These are phyloP conservation scores for Wilcoxina mikolae DNA, from an alignment of 495 filamentous ascomycete genomes.

Conservation along the genomic window DNA sequence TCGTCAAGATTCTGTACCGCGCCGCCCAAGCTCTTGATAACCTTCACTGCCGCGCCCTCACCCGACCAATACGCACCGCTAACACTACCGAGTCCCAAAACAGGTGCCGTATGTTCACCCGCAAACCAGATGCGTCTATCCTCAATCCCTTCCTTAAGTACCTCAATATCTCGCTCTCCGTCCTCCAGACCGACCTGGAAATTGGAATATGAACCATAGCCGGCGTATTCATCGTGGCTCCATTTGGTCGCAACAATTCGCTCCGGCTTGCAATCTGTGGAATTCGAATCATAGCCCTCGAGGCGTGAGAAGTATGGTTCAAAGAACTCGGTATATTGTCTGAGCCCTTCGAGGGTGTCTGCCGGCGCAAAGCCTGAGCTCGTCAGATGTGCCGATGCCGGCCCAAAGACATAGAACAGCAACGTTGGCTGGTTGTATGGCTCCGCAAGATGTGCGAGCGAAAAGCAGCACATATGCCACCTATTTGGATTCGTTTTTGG, in stretches of 20 bases:
- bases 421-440: conserved; percentile 63
- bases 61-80: conserved; percentile 91
- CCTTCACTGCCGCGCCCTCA: conserved; percentile 55
- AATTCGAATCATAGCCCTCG: conserved; percentile 42
- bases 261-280: conserved; percentile 46
- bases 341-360: conserved; percentile 32
- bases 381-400: conserved; percentile 25
- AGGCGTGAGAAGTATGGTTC: conserved; percentile 61
- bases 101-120: conserved; percentile 86
- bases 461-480: conserved; percentile 71
- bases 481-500: conserved; percentile 42
- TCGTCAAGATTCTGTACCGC: not conserved
- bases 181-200: conserved; percentile 64
- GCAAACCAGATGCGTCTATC: conserved; percentile 74
- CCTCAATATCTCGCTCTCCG: conserved; percentile 59
- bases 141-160: conserved; percentile 53
- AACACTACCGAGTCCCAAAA: conserved; percentile 71
- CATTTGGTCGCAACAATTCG: conserved; percentile 59
- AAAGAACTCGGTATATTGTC: conserved; percentile 47
- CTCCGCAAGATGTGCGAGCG: conserved; percentile 51
- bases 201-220: conserved; percentile 80
- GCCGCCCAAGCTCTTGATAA: conserved; percentile 32
- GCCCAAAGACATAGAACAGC: conserved; percentile 79
- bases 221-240: conserved; percentile 68
- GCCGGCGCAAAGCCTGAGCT: conserved; percentile 36